Evolutionary conservation across 2,329 filamentous ascomycete species (phyloP).

Genomic region (Cladophialophora chaetospira): DNA sequence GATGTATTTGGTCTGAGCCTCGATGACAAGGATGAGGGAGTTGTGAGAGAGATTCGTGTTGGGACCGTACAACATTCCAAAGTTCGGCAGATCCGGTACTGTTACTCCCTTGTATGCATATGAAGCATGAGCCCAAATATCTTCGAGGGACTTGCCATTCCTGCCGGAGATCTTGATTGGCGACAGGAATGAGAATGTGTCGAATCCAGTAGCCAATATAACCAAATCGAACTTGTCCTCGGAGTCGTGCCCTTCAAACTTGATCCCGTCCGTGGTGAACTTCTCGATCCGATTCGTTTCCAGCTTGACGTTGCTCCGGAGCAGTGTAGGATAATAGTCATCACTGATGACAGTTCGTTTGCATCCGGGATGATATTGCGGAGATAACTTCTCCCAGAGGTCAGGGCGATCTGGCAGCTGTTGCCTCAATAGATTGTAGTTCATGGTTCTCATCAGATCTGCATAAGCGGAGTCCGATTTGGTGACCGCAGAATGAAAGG

Average conservation of each 20-base stretch:
- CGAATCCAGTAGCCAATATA: slow-evolving; percentile 61
- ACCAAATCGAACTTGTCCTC: slow-evolving; percentile 57
- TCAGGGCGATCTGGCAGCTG: slow-evolving; percentile 53
- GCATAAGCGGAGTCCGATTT: slow-evolving; percentile 44
- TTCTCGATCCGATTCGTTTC: slow-evolving; percentile 53
- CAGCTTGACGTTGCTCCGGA: slow-evolving; percentile 50
- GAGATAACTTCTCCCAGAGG: slow-evolving; percentile 56
- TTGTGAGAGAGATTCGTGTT: slow-evolving; percentile 60
- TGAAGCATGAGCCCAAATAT: slow-evolving; percentile 57
- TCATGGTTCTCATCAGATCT: slow-evolving; percentile 42
- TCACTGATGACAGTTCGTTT: slow-evolving; percentile 53
- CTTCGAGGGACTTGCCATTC: slow-evolving; percentile 46
- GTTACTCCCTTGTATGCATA: slow-evolving; percentile 54
- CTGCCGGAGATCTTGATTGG: slow-evolving; percentile 56
- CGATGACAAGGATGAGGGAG: slow-evolving; percentile 62
- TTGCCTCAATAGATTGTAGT: slow-evolving; percentile 44
- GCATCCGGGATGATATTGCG: slow-evolving; percentile 53
- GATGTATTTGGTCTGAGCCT: slow-evolving; percentile 58
- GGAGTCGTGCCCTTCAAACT: slow-evolving; percentile 45
- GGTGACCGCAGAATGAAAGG: slow-evolving; percentile 48
- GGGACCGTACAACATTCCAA: slow-evolving; percentile 60
- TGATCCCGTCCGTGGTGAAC: slow-evolving; percentile 51
- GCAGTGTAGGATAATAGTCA: slow-evolving; percentile 57
- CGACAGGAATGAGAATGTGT: slow-evolving; percentile 60
- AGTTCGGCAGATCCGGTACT: slow-evolving; percentile 55